A percentile compares a stretch with the other conserved stretches of the same genome.
Conservation (phyloP, 768 basidiomycete genomes). For the Russula sp. region DNA sequence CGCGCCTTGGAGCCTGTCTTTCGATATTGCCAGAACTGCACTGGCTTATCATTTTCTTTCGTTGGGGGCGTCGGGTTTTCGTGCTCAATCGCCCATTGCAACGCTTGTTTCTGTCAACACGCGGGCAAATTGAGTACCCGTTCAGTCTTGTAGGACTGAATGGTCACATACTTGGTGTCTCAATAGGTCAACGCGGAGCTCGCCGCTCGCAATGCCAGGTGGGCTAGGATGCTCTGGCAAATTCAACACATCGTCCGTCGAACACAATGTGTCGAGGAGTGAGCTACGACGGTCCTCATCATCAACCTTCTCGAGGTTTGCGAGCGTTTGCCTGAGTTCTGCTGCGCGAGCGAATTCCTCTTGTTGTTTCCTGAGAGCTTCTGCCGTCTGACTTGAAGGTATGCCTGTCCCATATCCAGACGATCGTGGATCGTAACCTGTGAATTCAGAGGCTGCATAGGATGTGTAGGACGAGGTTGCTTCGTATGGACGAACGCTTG, state of each 20-base stretch:
- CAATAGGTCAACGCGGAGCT: slow-evolving; percentile 64
- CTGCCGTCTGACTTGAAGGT: slow-evolving; percentile 18
- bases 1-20: slow-evolving; percentile 49
- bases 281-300: slow-evolving; percentile 67
- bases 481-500: neutral
- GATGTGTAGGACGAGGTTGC: neutral
- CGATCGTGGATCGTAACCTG: neutral
- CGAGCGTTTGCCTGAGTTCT: slow-evolving; percentile 60
- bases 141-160: neutral
- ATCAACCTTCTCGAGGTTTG: slow-evolving; percentile 65
- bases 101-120: slow-evolving; percentile 57
- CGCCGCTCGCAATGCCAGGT: slow-evolving; percentile 58
- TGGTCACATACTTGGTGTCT: slow-evolving; percentile 62
- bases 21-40: slow-evolving; percentile 84
- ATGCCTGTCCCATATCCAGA: neutral
- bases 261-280: slow-evolving; percentile 61
- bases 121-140: neutral
- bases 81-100: slow-evolving; percentile 77
- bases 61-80: slow-evolving; percentile 75
- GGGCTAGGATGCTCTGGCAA: slow-evolving; percentile 67
- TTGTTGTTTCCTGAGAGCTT: slow-evolving; percentile 39
- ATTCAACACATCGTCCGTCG: slow-evolving; percentile 60
- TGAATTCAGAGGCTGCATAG: neutral
- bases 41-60: slow-evolving; percentile 57
- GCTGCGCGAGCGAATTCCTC: slow-evolving; percentile 52